Evolutionary conservation across 345 rosid species (phyloP).

Genomic region (Citrus medica): DNA sequence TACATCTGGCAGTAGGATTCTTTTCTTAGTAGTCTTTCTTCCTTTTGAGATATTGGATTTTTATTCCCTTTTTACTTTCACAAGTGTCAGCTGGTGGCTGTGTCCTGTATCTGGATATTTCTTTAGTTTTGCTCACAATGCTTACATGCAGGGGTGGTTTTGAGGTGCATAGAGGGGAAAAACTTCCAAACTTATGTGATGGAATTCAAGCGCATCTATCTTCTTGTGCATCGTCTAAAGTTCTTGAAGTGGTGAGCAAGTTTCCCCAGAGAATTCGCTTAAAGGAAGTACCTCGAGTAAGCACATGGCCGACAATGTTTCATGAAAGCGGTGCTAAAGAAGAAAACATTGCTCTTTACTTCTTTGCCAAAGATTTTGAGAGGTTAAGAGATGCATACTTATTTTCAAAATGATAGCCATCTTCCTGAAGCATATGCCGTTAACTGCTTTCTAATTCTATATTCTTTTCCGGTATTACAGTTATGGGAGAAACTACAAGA

Average conservation of each 20-base stretch:
- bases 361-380: slow-evolving; percentile 86
- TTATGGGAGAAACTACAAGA: slow-evolving; percentile 72
- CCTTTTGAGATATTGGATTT: neutral
- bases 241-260: slow-evolving; percentile 52
- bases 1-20: slow-evolving; percentile 87
- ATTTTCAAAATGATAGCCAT: neutral
- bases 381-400: slow-evolving; percentile 39
- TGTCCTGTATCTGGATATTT: slow-evolving; percentile 1
- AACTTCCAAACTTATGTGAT: slow-evolving; percentile 37
- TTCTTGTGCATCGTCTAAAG: slow-evolving; percentile 70
- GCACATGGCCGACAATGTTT: slow-evolving; percentile 89
- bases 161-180: slow-evolving; percentile 57
- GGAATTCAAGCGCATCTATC: slow-evolving; percentile 92
- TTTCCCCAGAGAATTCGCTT: slow-evolving; percentile 55
- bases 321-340: slow-evolving; percentile 64
- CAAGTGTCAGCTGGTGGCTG: neutral
- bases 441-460: neutral
- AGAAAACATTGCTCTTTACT: slow-evolving; percentile 89
- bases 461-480: slow-evolving; percentile 41
- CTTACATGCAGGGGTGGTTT: slow-evolving; percentile 63
- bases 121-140: slow-evolving; percentile 12
- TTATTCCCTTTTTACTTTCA: neutral
- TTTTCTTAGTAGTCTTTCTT: slow-evolving; percentile 5
- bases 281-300: slow-evolving; percentile 76
- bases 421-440: slow-evolving; percentile 1